Base-by-base conservation (phyloP, 2,329 filamentous ascomycete species). In the Cryphonectria radicalis region DNA sequence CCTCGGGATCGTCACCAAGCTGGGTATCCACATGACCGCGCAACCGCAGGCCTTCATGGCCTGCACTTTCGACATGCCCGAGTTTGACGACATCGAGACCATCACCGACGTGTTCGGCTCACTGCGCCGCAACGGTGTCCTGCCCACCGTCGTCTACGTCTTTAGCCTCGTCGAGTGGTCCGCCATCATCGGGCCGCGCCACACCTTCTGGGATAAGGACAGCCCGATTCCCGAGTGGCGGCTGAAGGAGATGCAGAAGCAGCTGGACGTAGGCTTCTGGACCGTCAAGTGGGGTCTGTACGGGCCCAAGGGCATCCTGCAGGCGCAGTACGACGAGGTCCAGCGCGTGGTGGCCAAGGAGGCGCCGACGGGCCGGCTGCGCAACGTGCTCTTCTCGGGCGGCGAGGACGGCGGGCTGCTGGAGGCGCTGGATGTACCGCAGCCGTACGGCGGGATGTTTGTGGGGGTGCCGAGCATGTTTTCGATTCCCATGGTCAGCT, bases 1-100 rank as follows among this genome's bases (percentile, higher is more conserved):
- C 70, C 79, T 88, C 8, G 87, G 86, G 2, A 84, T 89, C 37
- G 85, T 88, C 6, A 86, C 85, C 4, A 88, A 88, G 75, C 84
- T 89, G 80, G 86, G 86, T 0, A 81, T 89, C 67, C 79, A 78
- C 74, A 70, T 82, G 66, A 81, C 78, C 17, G 79, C 80, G 5
- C 80, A 81, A 70, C 81, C 84, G 7, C 81, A 84, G 73, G 82
- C 83, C 0, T 86, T 80, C 76, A 83, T 85, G 82, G 80, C 81
- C 0, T 85, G 83, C 75, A 78, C 79, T 13, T 84, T 85, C 68
- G 79, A 82, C 71, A 83, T 85, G 79, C 81, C 82, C 1, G 80
- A 82, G 11, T 80, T 83, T 35, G 83, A 84, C 8, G 83, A 85
- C 73, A 78, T 85, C 32, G 83, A 81, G 67, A 79, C 79, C 35